These are phyloP conservation scores for Pythium brassicae DNA, from an alignment of 352 stramenopile species.

Conservation along the genomic window DNA sequence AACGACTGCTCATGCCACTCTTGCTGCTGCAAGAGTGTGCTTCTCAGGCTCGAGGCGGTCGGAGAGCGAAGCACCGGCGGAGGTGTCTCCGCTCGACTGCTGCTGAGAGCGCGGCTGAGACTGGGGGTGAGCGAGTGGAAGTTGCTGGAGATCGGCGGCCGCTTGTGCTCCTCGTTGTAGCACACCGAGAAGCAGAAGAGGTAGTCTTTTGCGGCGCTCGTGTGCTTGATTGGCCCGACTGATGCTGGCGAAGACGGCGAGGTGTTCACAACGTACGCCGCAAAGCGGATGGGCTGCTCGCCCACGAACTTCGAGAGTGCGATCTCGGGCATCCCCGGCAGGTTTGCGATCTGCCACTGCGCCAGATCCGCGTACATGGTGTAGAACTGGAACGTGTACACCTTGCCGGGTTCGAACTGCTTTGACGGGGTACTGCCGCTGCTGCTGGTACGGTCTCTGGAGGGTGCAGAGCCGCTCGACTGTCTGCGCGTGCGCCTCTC, in stretches of 20 bases:
- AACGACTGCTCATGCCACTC: background rate
- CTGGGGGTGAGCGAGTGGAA: conserved; percentile 3
- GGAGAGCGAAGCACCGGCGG: conserved; percentile 6
- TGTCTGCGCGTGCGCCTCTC: conserved; percentile 7
- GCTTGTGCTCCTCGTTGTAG: conserved; percentile 14
- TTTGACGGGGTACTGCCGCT: conserved; percentile 19
- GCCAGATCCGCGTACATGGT: conserved; percentile 40
- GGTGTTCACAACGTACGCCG: conserved; percentile 29
- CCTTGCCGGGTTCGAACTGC: conserved; percentile 23
- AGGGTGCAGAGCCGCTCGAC: background rate
- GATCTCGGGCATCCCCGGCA: conserved; percentile 36
- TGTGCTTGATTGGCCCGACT: conserved; percentile 13
- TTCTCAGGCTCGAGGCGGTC: conserved; percentile 10
- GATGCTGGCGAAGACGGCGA: conserved; percentile 3
- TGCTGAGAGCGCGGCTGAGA: background rate
- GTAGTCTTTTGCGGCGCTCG: conserved; percentile 26
- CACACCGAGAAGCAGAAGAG: conserved; percentile 52
- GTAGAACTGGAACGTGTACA: conserved; percentile 64
- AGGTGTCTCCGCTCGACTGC: background rate
- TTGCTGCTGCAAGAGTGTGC: background rate
- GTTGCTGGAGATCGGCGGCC: background rate
- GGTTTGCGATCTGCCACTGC: conserved; percentile 43
- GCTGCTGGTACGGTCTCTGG: conserved; percentile 1
- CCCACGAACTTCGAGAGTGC: conserved; percentile 30
- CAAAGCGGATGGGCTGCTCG: conserved; percentile 32